phyloP scores from a whole-genome alignment of 257 asterid genomes.

The Cynanchum wilfordii region DNA sequence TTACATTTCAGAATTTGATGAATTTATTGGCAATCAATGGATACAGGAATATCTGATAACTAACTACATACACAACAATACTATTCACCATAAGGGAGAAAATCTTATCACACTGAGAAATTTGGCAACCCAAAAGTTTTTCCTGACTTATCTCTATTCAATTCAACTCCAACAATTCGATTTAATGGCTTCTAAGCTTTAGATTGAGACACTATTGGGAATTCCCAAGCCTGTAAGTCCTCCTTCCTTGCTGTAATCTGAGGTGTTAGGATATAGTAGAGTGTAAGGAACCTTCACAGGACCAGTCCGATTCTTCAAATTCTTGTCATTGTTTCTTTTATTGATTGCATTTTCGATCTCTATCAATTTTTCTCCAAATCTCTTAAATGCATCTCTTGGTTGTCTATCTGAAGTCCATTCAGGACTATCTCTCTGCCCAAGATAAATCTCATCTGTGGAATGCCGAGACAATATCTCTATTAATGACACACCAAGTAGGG shows the following conservation, averaged over 20 bases:
- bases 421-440: conserved; percentile 58
- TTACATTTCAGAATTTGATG: background rate
- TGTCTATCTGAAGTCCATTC: conserved; percentile 48
- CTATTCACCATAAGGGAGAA: background rate
- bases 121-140: background rate
- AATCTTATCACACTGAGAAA: conserved; percentile 3
- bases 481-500: conserved; percentile 57
- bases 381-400: conserved; percentile 41
- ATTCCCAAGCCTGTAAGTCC: conserved; percentile 77
- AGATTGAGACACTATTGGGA: conserved; percentile 72
- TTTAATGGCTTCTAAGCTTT: conserved; percentile 11
- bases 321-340: conserved; percentile 34
- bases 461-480: conserved; percentile 73
- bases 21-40: background rate
- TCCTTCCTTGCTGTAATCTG: conserved; percentile 31
- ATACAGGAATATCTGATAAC: background rate
- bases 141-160: background rate
- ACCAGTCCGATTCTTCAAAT: conserved; percentile 47
- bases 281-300: conserved; percentile 55
- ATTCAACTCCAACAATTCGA: background rate
- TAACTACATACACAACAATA: background rate
- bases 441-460: conserved; percentile 59
- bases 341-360: conserved; percentile 39
- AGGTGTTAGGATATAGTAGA: conserved; percentile 47
- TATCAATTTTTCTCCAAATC: conserved; percentile 33